These are phyloP conservation scores for Ophidiomyces ophidiicola DNA, from an alignment of 2,329 filamentous ascomycete genomes.

Conservation along the genomic window DNA sequence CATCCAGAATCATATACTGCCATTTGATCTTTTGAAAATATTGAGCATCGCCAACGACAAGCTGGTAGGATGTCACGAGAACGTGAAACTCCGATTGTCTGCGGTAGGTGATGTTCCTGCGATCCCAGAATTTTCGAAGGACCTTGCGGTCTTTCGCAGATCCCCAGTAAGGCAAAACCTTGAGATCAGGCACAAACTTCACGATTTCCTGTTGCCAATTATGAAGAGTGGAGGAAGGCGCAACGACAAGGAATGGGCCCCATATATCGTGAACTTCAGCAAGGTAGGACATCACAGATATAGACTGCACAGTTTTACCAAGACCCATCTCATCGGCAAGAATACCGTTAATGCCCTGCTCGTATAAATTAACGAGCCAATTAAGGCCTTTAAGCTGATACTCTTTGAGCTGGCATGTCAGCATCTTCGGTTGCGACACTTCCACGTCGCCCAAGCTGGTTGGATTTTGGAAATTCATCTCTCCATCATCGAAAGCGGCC, in stretches of 20 bases:
- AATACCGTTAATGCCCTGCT: slow-evolving; percentile 96
- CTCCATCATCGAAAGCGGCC: slow-evolving; percentile 76
- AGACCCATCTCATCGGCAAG: slow-evolving; percentile 99
- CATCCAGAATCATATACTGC: slow-evolving; percentile 89
- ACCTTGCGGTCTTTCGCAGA: slow-evolving; percentile 89
- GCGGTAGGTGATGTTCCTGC: slow-evolving; percentile 91
- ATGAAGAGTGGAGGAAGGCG: slow-evolving; percentile 51
- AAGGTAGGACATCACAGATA: slow-evolving; percentile 97
- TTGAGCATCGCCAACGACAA: slow-evolving; percentile 87
- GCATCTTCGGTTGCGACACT: slow-evolving; percentile 84
- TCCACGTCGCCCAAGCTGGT: slow-evolving; percentile 88
- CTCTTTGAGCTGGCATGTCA: slow-evolving; percentile 90
- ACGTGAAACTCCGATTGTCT: slow-evolving; percentile 93
- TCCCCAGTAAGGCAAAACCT: slow-evolving; percentile 96
- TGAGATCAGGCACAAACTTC: slow-evolving; percentile 86
- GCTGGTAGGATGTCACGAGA: slow-evolving; percentile 89
- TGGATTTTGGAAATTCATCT: slow-evolving; percentile 99
- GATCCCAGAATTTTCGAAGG: slow-evolving; percentile 96
- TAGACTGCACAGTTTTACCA: slow-evolving; percentile 96
- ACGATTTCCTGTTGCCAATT: slow-evolving; percentile 99
- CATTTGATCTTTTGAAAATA: slow-evolving; percentile 41
- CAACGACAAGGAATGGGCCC: slow-evolving; percentile 81
- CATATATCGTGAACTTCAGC: slow-evolving; percentile 97
- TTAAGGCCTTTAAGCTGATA: slow-evolving; percentile 99
- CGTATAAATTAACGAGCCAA: slow-evolving; percentile 97